These are phyloP conservation scores for Diplotaxis tenuifolia DNA, from an alignment of 345 rosid genomes.

Conservation along the genomic window DNA sequence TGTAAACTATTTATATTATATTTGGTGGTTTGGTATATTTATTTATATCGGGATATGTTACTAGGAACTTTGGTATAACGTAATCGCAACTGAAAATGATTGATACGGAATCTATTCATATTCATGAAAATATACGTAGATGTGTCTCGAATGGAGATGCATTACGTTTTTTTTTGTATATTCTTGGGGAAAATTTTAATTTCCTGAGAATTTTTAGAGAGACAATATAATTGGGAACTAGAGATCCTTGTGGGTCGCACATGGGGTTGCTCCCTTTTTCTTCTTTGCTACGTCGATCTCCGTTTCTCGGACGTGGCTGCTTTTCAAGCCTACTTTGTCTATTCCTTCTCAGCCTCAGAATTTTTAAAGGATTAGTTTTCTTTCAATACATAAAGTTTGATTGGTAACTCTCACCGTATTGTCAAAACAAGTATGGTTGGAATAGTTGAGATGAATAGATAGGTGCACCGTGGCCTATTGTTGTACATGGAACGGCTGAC, in stretches of 20 bases:
- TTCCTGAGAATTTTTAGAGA: not conserved
- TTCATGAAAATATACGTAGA: not conserved
- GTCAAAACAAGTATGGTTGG: not conserved
- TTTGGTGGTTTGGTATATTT: not conserved
- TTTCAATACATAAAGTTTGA: not conserved
- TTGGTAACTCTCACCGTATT: not conserved
- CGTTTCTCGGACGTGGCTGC: constrained; percentile 32
- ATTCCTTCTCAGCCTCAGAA: constrained; percentile 22
- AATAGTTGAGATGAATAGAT: not conserved
- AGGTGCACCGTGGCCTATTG: not conserved
- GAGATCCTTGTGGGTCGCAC: constrained; percentile 29
- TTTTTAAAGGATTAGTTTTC: not conserved
- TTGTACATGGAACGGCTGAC: not conserved
- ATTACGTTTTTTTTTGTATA: constrained; percentile 4
- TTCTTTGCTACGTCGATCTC: constrained; percentile 29
- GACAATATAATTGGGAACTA: constrained; percentile 16
- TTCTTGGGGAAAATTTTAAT: not conserved
- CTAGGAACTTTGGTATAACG: not conserved
- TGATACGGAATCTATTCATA: constrained; percentile 14
- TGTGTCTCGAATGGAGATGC: not conserved
- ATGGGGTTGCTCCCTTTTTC: constrained; percentile 19
- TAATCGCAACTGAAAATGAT: not conserved
- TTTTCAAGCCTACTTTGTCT: constrained; percentile 30
- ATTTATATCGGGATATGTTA: too few relatives aligned
- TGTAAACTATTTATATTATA: constrained; percentile 5